Conservation (phyloP, 129 eudicot species). For the Gnaphalium uliginosum region DNA sequence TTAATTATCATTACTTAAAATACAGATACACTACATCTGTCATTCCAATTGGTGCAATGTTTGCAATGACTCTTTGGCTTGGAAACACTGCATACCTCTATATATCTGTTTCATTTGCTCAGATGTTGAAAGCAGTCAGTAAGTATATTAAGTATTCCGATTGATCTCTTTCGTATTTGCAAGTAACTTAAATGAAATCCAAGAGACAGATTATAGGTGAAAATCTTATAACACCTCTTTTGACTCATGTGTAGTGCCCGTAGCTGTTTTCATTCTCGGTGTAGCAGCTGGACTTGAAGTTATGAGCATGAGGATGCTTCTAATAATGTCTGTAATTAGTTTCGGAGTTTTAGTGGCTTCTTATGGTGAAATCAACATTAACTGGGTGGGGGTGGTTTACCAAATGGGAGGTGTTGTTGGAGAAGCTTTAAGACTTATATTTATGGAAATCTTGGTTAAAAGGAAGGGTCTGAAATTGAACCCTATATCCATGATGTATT, state of each 20-base stretch:
- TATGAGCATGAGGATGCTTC: constrained; percentile 88
- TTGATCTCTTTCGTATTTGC: constrained; percentile 10
- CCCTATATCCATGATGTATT: constrained; percentile 90
- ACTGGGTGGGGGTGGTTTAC: constrained; percentile 93
- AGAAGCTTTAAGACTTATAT: constrained; percentile 91
- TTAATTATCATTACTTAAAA: not conserved
- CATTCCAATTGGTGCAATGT: constrained; percentile 97
- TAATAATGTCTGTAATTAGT: constrained; percentile 95
- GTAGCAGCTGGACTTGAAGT: constrained; percentile 93
- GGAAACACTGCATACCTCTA: constrained; percentile 98
- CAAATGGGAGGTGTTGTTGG: constrained; percentile 99
- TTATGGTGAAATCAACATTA: constrained; percentile 85
- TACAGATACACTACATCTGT: constrained; percentile 77
- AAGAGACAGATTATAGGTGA: not conserved
- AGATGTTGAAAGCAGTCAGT: constrained; percentile 98
- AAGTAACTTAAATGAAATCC: not conserved
- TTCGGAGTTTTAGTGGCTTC: constrained; percentile 93
- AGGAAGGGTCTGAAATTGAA: constrained; percentile 83
- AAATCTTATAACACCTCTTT: not conserved
- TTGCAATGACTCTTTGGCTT: constrained; percentile 98
- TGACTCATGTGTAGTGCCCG: constrained; percentile 73
- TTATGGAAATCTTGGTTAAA: constrained; percentile 93
- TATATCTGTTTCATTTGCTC: constrained; percentile 95
- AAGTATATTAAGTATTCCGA: constrained; percentile 38
- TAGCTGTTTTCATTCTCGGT: constrained; percentile 89